These are phyloP conservation scores for Solanum lycopersicoides DNA, from an alignment of 257 asterid genomes.

Conservation along the genomic window DNA sequence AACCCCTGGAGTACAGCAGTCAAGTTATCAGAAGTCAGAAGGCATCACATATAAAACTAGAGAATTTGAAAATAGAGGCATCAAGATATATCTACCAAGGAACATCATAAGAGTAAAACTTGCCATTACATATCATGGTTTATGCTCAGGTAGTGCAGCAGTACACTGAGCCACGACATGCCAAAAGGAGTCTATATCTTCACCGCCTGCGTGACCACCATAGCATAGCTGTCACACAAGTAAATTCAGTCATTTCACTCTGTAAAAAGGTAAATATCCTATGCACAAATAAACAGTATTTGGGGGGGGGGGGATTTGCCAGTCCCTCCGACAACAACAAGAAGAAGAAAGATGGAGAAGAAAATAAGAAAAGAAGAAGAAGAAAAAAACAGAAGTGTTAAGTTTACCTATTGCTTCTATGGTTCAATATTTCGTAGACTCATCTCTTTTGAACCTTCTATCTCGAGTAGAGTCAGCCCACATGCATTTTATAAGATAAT, in stretches of 20 bases:
- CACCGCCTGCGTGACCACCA: slow-evolving; percentile 99
- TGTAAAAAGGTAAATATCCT: not conserved
- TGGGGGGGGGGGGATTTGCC: too few relatives aligned
- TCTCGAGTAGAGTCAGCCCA: too few relatives aligned
- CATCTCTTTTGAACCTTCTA: not conserved
- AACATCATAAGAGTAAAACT: not conserved
- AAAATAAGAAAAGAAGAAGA: not conserved
- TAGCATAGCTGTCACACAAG: slow-evolving; percentile 81
- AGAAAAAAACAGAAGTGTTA: too few relatives aligned
- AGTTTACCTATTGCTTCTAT: not conserved
- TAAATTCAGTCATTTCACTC: slow-evolving; percentile 20
- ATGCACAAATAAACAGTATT: too few relatives aligned
- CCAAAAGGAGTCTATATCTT: slow-evolving; percentile 98
- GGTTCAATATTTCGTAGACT: not conserved
- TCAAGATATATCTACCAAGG: not conserved
- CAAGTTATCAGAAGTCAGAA: not conserved
- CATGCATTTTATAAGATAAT: too few relatives aligned
- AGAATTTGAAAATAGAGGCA: not conserved
- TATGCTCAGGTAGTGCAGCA: slow-evolving; percentile 90
- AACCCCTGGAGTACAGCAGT: slow-evolving; percentile 56
- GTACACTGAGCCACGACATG: slow-evolving; percentile 99
- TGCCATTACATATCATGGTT: slow-evolving; percentile 97
- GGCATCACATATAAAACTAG: slow-evolving; percentile 1
- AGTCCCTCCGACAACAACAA: too few relatives aligned
- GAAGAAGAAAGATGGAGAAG: not conserved